Evolutionary conservation across 371 early-diverging fungal genomes (phyloP).

Genomic region (Syncephalastrum racemosum): DNA sequence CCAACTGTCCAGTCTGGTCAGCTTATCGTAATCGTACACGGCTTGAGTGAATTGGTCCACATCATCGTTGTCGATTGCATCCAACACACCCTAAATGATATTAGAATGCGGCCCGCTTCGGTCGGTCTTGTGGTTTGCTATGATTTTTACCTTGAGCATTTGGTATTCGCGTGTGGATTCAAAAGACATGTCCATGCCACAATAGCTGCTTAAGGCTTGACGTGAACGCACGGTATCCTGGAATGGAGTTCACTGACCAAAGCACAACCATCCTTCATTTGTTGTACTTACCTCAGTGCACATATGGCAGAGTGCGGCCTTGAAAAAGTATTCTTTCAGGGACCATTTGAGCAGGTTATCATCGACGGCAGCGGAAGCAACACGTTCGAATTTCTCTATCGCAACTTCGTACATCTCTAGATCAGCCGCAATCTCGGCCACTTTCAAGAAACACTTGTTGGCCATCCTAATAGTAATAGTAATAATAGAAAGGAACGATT

Average conservation of each 20-base stretch:
- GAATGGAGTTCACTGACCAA: neutral
- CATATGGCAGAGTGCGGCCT: constrained; percentile 89
- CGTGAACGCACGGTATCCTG: constrained; percentile 76
- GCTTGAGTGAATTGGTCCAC: constrained; percentile 78
- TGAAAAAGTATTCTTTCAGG: constrained; percentile 91
- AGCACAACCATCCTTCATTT: neutral
- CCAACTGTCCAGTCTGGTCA: constrained; percentile 93
- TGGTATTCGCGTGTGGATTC: constrained; percentile 81
- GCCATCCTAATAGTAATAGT: constrained; percentile 54
- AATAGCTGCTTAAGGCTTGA: constrained; percentile 77
- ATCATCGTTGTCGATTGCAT: constrained; percentile 77
- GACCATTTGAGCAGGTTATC: constrained; percentile 93
- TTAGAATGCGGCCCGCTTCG: neutral
- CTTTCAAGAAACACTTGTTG: constrained; percentile 88
- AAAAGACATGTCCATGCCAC: constrained; percentile 85
- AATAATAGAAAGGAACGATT: neutral
- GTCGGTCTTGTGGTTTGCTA: neutral
- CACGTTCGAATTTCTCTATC: constrained; percentile 82
- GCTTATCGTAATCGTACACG: constrained; percentile 80
- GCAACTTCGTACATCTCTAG: constrained; percentile 88
- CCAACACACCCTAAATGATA: constrained; percentile 58
- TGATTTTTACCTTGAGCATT: constrained; percentile 67
- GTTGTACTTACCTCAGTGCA: constrained; percentile 56
- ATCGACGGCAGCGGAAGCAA: constrained; percentile 80
- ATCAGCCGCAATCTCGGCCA: constrained; percentile 88